Conservation (phyloP, 257 asterid genomes). For the Jacaranda mimosifolia region DNA sequence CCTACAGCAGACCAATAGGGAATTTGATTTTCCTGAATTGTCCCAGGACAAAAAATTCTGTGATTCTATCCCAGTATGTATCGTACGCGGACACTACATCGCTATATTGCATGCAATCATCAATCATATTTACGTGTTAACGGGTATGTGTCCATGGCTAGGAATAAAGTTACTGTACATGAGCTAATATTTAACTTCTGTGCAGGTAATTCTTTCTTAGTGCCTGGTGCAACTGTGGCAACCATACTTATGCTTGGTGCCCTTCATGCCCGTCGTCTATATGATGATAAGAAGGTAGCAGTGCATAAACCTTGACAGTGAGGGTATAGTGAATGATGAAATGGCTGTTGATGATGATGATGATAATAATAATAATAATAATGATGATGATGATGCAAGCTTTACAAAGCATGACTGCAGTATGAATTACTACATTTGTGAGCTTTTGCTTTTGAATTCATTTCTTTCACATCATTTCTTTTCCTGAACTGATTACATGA, state of each 20-base stretch:
- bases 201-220: constrained; percentile 72
- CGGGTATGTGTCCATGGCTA: background rate
- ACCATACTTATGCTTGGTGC: constrained; percentile 96
- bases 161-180: constrained; percentile 10
- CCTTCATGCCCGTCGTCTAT: constrained; percentile 90
- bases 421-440: constrained; percentile 9
- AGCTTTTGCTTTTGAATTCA: constrained; percentile 7
- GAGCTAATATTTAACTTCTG: constrained; percentile 27
- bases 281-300: constrained; percentile 82
- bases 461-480: background rate
- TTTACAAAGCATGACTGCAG: constrained; percentile 1
- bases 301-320: background rate
- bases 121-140: background rate
- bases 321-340: background rate
- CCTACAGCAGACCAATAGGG: too few species aligned
- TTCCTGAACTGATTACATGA: constrained; percentile 8
- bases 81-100: background rate
- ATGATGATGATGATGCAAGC: background rate
- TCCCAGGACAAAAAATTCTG: background rate
- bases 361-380: background rate
- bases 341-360: background rate
- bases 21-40: too few species aligned
- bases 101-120: background rate
- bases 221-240: constrained; percentile 96
- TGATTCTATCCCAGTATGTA: background rate